Conservation (phyloP, 1,284 basidiomycete species). For the Meripilus lineatus region DNA sequence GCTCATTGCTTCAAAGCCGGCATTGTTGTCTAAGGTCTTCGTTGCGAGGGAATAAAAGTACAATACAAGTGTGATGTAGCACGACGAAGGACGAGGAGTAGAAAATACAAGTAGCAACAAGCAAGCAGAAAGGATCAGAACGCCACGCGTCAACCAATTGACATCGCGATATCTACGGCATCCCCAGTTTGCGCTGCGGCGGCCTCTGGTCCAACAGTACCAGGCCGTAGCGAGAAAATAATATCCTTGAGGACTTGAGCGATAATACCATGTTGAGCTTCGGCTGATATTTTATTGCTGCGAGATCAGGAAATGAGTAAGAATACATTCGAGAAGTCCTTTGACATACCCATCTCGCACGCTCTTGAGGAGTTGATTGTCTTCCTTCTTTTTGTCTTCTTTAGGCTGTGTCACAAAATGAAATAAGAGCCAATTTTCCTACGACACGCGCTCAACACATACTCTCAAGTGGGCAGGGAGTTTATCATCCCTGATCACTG, state of each 20-base stretch:
- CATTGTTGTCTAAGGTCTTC: no score
- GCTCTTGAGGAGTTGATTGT: conserved; percentile 73
- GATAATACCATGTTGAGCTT: conserved; percentile 89
- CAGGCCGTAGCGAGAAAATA: conserved; percentile 63
- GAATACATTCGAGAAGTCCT: no score
- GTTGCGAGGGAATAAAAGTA: conserved; percentile 1
- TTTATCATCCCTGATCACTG: conserved; percentile 43
- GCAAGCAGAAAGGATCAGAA: background rate
- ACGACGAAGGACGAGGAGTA: conserved; percentile 1
- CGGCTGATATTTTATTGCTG: conserved; percentile 81
- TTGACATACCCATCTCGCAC: conserved; percentile 79
- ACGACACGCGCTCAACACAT: no score
- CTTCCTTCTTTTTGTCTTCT: conserved; percentile 60
- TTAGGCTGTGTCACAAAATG: conserved; percentile 44
- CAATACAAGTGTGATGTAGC: conserved; percentile 8
- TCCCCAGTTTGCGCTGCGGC: conserved; percentile 7
- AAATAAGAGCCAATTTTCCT: no score
- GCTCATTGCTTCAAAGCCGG: no score
- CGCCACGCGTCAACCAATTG: conserved; percentile 10
- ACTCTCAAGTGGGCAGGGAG: conserved; percentile 31
- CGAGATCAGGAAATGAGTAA: no score
- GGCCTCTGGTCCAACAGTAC: background rate
- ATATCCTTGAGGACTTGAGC: conserved; percentile 87
- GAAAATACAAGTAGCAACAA: conserved; percentile 7
- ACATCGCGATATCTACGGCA: conserved; percentile 15